Percentiles rank a stretch among this genome's conserved stretches.
phyloP scores from a whole-genome alignment of 345 rosid genomes.

The Gossypium sturtianum region DNA sequence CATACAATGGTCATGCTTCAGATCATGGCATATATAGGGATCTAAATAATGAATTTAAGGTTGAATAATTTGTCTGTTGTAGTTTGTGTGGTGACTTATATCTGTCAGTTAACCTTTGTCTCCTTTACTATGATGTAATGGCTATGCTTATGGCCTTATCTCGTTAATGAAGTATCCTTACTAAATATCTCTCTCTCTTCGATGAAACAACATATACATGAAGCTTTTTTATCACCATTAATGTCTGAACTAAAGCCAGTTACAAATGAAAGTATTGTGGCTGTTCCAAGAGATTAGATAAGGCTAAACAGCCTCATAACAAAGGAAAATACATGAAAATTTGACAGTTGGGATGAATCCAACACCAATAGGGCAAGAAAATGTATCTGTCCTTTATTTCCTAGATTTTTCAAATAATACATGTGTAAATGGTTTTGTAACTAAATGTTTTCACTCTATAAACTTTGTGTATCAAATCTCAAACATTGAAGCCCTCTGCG shows the following conservation, averaged over 20 bases:
- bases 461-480: slow-evolving; percentile 22
- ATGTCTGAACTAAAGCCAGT: background rate
- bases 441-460: slow-evolving; percentile 16
- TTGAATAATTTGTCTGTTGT: slow-evolving; percentile 1
- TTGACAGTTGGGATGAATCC: background rate
- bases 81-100: background rate
- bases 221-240: background rate
- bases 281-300: background rate
- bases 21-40: background rate
- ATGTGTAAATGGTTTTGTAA: background rate
- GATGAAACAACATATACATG: background rate
- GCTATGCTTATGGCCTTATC: slow-evolving; percentile 22
- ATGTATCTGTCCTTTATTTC: slow-evolving; percentile 21
- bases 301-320: background rate
- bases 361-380: slow-evolving; percentile 4
- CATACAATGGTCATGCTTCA: background rate
- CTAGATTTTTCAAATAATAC: background rate
- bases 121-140: slow-evolving; percentile 19
- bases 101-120: slow-evolving; percentile 4
- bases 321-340: background rate
- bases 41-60: background rate
- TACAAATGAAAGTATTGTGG: background rate
- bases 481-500: slow-evolving; percentile 85
- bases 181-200: background rate
- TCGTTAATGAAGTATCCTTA: slow-evolving; percentile 18